phyloP scores from a whole-genome alignment of 441 rosid species.

The Isatis lusitanica region DNA sequence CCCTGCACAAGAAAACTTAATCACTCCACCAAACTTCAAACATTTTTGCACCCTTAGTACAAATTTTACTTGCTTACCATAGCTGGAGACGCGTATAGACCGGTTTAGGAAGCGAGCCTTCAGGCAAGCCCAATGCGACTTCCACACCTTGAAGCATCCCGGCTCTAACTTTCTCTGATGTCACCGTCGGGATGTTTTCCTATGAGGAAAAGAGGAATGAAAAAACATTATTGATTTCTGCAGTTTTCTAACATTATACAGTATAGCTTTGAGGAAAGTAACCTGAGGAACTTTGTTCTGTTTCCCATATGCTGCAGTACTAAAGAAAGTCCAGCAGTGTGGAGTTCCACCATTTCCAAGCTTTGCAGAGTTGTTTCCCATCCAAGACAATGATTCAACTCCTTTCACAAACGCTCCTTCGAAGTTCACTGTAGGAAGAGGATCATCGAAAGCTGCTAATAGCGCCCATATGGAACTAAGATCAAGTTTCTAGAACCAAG shows the following conservation, averaged over 20 bases:
- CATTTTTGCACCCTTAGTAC: background rate
- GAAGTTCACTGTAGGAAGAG: constrained; percentile 59
- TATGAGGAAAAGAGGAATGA: constrained; percentile 17
- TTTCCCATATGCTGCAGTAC: constrained; percentile 79
- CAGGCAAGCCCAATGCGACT: constrained; percentile 67
- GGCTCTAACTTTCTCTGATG: constrained; percentile 67
- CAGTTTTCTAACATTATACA: background rate
- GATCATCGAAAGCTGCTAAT: constrained; percentile 88
- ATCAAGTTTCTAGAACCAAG: constrained; percentile 56
- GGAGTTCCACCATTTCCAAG: constrained; percentile 46
- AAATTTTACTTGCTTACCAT: constrained; percentile 52
- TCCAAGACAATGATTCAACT: constrained; percentile 83
- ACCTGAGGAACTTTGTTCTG: constrained; percentile 95
- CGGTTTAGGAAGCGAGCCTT: constrained; percentile 65
- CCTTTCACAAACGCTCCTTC: constrained; percentile 95
- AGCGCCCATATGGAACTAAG: constrained; percentile 96
- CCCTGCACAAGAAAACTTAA: constrained; percentile 47
- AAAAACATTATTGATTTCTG: background rate
- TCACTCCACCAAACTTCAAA: background rate
- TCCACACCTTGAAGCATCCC: constrained; percentile 84
- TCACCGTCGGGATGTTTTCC: constrained; percentile 84
- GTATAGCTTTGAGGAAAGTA: constrained; percentile 20
- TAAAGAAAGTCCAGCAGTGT: constrained; percentile 87
- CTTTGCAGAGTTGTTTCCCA: constrained; percentile 84
- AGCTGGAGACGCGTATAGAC: constrained; percentile 62